A percentile compares a stretch with the other conserved stretches of the same genome.
These are phyloP conservation scores for Kwoniella dejecticola DNA, from an alignment of 768 basidiomycete species.

Conservation along the genomic window DNA sequence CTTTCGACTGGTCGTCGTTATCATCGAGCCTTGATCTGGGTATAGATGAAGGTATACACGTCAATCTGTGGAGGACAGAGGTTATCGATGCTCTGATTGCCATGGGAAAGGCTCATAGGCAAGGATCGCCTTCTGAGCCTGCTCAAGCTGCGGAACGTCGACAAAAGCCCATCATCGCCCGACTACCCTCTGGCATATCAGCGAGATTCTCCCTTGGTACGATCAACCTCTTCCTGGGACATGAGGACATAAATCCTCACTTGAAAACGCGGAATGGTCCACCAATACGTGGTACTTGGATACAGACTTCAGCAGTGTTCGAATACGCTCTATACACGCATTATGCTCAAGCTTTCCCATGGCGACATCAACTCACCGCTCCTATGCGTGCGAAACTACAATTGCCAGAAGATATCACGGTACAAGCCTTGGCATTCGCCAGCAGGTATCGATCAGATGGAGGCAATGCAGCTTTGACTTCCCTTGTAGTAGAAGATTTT, in stretches of 20 bases:
- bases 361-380: constrained; percentile 33
- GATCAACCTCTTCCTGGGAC: constrained; percentile 69
- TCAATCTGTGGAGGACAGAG: constrained; percentile 70
- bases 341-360: constrained; percentile 32
- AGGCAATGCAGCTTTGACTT: constrained; percentile 40
- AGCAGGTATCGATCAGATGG: constrained; percentile 18
- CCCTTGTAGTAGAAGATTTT: constrained; percentile 31
- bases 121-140: constrained; percentile 45
- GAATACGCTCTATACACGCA: constrained; percentile 48
- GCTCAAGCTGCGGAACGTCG: neutral
- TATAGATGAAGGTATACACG: constrained; percentile 63
- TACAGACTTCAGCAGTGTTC: constrained; percentile 33
- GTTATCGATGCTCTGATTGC: constrained; percentile 63
- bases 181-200: constrained; percentile 64
- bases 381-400: constrained; percentile 45
- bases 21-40: constrained; percentile 59
- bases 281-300: constrained; percentile 44
- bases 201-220: constrained; percentile 65
- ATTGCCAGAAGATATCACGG: constrained; percentile 47
- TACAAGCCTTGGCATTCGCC: constrained; percentile 48
- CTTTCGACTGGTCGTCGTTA: constrained; percentile 32
- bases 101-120: constrained; percentile 55
- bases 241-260: constrained; percentile 76
- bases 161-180: constrained; percentile 46
- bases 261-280: constrained; percentile 61